Percentiles rank a stretch among this genome's conserved stretches.
Conservation (phyloP, 345 rosid species). For the Rhodamnia rubescens region DNA sequence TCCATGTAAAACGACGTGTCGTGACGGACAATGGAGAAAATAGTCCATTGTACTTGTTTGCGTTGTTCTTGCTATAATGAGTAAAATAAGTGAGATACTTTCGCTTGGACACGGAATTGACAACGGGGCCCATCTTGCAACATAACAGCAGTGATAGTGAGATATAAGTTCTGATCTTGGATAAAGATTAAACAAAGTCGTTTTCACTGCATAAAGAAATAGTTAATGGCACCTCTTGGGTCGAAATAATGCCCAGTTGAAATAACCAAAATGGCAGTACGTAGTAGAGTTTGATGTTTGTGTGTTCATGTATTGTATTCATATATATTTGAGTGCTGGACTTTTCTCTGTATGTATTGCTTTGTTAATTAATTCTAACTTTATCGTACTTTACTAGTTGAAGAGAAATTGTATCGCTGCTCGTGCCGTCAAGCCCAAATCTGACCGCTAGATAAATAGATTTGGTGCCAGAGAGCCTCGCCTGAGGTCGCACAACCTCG, state of each 20-base stretch:
- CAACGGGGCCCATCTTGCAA: neutral
- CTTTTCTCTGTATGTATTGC: neutral
- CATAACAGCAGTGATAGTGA: neutral
- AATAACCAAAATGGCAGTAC: neutral
- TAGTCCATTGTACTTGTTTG: neutral
- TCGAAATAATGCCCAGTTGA: neutral
- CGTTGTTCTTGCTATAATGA: neutral
- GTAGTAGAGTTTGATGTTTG: neutral
- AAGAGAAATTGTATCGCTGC: neutral
- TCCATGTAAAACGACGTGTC: neutral
- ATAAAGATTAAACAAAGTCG: neutral
- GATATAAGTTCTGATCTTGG: neutral
- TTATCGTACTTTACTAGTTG: neutral
- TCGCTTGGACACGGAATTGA: neutral
- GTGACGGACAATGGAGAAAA: neutral
- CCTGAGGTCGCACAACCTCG: too few species aligned
- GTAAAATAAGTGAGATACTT: neutral
- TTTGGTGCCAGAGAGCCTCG: too few species aligned
- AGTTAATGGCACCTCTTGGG: neutral
- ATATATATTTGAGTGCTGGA: too few species aligned
- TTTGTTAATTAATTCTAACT: neutral
- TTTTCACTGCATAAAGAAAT: neutral
- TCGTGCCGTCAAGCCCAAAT: too few species aligned
- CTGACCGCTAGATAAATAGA: too few species aligned
- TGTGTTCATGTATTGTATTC: neutral